Base-by-base conservation (phyloP, 2,329 filamentous ascomycete species). In the Penicillium oxalicum region DNA sequence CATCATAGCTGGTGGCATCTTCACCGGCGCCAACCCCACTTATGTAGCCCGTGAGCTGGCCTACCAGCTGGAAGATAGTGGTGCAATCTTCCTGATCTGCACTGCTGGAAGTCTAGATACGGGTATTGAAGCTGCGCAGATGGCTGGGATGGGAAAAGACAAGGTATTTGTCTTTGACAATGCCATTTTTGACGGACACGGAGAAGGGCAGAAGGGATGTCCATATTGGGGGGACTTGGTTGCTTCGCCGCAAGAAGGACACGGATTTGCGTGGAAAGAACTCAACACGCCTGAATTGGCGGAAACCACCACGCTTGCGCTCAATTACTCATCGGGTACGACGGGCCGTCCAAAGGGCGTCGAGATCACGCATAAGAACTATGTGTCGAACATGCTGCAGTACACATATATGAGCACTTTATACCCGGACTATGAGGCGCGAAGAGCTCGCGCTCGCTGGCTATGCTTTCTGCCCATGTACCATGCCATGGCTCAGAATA, bases 261-360 rank as follows among this genome's bases (percentile, higher is more conserved):
- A 72, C 2, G 62, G 61, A 2, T 91, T 86, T 64, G 67, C 70
- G 41, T 93, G 88, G 87, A 65, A 77, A 12, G 54, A 62, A 3
- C 48, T 64, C 8, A 38, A 53, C 7, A 68, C 61, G 4, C 79
- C 80, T 1, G 81, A 57, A 4, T 42, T 55, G 35, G 55, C 65
- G 2, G 51, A 57, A 38, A 56, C 51, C n/a, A 67, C 64, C n/a
- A 67, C 64, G 3, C 57, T 84, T 56, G 84, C 81, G 25, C 77
- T 94, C 53, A 93, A 94, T 67, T 94, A 91, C 69, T 87, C 82
- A 55, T 68, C 65, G 43, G 72, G 88, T 9, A 91, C 86, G 1
- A 94, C 89, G 0, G 88, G 89, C 5, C 76, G 89, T 4, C 87
- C 88, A 8, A 94, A 94, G 65, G 89, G 89, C 9, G 88, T 93